Evolutionary conservation across 805 yeast genomes (phyloP), one percentile per base, ranked within the genome.

Genomic region (Saccharomycopsis oosterbeekiorum): DNA sequence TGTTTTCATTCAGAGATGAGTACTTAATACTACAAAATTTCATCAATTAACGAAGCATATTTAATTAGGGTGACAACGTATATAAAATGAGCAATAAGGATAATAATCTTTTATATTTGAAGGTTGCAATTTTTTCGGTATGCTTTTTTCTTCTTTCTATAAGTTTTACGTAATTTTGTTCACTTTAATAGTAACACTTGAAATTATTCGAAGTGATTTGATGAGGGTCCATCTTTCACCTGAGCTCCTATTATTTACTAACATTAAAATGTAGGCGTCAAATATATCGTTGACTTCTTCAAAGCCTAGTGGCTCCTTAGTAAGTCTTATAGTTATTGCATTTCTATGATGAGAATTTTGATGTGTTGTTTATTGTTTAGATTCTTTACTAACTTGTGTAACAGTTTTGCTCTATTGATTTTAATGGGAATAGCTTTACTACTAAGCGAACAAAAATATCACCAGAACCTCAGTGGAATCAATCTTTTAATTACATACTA

Each of bases 391-490:
- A 47, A 47, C 53, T 26, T 47, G 9, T 21, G 15, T 47, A 9
- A 15, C 40, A 60, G 62, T 60, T 60, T 43, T 56, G 47, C 11
- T 56, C 60, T n/a, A 9, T 63, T n/a, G 24, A 39, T 11, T 61
- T 63, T 29, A 62, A 61, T 17, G 64, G 47, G 14, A 54, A 59
- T 19, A 53, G 21, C 11, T 50, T 15, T 34, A n/a, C 60, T 4
- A 63, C 65, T 3, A 57, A 58, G n/a, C 39, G 50, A 15, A 50
- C 55, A 50, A 57, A 43, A 26, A 53, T 40, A 12, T 14, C 57
- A 4, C 26, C 21, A 4, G 47, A 61, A 40, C 65, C 65, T 2
- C 15, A 57, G 2, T 63, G 64, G 64, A 56, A 63, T 40, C 58
- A 61, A 26, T 26, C 17, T 24, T 37, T 59, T 15, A 51, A 29